Evolutionary conservation across 495 filamentous ascomycete genomes (phyloP), one percentile per base, ranked within the genome.

Genomic region (Penicillium turbatum): DNA sequence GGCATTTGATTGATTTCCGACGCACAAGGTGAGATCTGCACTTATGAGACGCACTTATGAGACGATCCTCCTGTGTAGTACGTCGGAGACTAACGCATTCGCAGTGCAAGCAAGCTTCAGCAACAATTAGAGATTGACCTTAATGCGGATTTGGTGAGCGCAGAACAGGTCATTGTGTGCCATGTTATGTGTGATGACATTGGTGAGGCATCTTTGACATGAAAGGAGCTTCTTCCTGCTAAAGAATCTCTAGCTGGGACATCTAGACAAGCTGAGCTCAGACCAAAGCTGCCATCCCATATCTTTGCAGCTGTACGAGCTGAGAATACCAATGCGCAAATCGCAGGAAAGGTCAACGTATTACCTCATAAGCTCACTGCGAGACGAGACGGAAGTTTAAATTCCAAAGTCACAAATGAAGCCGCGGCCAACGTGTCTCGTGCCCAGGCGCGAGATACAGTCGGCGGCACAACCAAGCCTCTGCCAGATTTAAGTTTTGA

Each of bases 161-260:
- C 72, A 9, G 77, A 76, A 8, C 83, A 92, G 40, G 71, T 65
- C 13, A 75, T 97, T 38, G 72, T 71, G 19, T 93, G 88, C 54
- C 82, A 89, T 67, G 78, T 89, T 11, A 88, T 87, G 70, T 97
- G 93, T 58, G 92, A 97, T 67, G 87, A 90, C 35, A 88, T 97
- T 55, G 90, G 84, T 86, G 65, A 59, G 72, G 56, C 0, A 2
- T 21, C 6, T 41, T 13, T 6, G 11, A 9, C 5, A 2, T 15
- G 9, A 30, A 8, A 16, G 17, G 17, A 30, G 5, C n/a, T 40
- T 15, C 15, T 27, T 2, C 24, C 2, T 44, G 1, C 52, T 66
- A 27, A 63, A 10, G 11, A 9, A 4, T 10, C 6, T n/a, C 6
- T 56, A 87, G 85, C 92, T 56, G 95, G 92, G 2, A 97, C 95